phyloP scores from a whole-genome alignment of 202 grass and related monocot species.

The Cymbopogon flexuosus region DNA sequence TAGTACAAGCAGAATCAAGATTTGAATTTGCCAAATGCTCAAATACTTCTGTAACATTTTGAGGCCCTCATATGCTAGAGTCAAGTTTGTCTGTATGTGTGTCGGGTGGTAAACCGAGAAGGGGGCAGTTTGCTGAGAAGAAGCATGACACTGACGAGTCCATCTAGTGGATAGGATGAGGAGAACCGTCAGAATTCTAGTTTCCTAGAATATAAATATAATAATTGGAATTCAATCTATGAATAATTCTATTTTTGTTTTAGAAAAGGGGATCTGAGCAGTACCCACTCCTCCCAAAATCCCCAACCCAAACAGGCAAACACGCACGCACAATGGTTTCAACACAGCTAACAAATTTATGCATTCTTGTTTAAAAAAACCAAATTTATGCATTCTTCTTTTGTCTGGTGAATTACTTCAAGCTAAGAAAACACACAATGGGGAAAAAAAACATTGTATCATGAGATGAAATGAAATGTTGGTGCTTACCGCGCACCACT shows the following conservation, averaged over 20 bases:
- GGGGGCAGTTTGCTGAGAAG: constrained; percentile 21
- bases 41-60: constrained; percentile 5
- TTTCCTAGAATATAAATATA: constrained; percentile 26
- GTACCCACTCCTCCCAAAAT: neutral
- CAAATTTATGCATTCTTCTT: neutral
- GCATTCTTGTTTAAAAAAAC: too few species aligned
- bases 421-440: neutral
- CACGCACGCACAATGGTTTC: neutral
- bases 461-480: neutral
- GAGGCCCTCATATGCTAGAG: neutral
- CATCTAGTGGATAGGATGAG: constrained; percentile 21
- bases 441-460: neutral
- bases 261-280: neutral
- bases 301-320: neutral
- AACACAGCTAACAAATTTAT: neutral
- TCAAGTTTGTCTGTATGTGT: neutral
- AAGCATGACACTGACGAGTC: constrained; percentile 32
- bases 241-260: constrained; percentile 24
- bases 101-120: constrained; percentile 12
- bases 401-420: neutral
- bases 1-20: neutral
- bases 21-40: neutral
- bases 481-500: neutral
- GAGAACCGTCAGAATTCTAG: constrained; percentile 20
- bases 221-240: constrained; percentile 9